Evolutionary conservation across 2,329 filamentous ascomycete genomes (phyloP).

Genomic region (Leptographium wingfieldii): DNA sequence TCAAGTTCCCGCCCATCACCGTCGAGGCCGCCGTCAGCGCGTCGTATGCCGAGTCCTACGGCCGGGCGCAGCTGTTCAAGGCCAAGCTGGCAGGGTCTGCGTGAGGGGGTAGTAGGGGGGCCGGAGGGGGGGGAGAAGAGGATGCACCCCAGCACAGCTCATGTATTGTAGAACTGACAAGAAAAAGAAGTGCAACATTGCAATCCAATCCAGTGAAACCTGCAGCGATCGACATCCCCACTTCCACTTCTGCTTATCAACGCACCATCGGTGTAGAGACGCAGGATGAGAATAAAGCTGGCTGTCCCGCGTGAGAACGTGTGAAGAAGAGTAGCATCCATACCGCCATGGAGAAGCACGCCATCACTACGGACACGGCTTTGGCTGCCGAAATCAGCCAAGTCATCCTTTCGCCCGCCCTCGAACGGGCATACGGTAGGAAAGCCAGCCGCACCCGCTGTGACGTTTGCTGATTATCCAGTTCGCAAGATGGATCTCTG

Average conservation of each 20-base stretch:
- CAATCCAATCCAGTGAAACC: too few species aligned
- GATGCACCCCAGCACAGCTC: too few species aligned
- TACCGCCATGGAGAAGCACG: neutral
- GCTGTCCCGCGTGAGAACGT: too few species aligned
- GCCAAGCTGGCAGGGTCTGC: neutral
- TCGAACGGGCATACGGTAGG: neutral
- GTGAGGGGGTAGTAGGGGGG: neutral
- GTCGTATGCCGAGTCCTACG: constrained; percentile 10
- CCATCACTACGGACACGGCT: neutral
- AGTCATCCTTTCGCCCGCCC: neutral
- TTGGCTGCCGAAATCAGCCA: neutral
- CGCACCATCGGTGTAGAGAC: too few species aligned
- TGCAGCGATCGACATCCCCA: too few species aligned
- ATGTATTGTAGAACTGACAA: too few species aligned
- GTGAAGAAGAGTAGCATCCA: neutral
- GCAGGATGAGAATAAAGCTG: too few species aligned
- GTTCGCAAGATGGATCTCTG: constrained; percentile 26
- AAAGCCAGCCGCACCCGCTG: neutral
- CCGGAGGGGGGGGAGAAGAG: too few species aligned
- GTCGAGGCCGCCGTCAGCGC: constrained; percentile 6
- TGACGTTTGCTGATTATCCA: neutral
- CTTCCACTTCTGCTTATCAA: too few species aligned
- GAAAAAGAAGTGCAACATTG: too few species aligned
- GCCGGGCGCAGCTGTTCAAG: constrained; percentile 8
- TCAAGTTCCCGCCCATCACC: constrained; percentile 8